Conservation (phyloP, 176 grass and related monocot species). For the Carex parvula region DNA sequence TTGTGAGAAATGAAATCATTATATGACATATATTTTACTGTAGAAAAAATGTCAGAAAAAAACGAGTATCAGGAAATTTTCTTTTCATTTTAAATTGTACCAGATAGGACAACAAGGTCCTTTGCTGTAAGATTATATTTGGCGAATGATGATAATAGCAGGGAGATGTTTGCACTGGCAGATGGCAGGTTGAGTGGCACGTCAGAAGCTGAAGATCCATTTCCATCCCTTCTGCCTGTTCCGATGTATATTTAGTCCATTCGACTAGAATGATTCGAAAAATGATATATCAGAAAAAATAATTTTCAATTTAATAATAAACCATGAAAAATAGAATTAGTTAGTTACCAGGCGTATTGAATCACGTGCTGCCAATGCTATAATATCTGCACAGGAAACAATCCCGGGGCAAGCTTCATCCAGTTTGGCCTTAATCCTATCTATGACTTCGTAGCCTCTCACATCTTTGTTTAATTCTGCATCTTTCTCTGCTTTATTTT, state of each 20-base stretch:
- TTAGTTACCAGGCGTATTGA: conserved; percentile 37
- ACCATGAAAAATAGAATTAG: background rate
- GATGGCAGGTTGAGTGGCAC: conserved; percentile 29
- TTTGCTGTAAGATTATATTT: conserved; percentile 57
- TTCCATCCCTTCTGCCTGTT: conserved; percentile 49
- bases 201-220: conserved; percentile 40
- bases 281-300: background rate
- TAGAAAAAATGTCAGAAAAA: too few species aligned
- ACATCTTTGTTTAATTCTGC: too few species aligned
- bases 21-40: too few species aligned
- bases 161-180: conserved; percentile 34
- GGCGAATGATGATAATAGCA: conserved; percentile 38
- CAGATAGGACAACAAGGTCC: too few species aligned
- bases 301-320: background rate
- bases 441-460: too few species aligned
- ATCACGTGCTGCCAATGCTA: conserved; percentile 69
- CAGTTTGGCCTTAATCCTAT: too few species aligned
- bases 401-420: too few species aligned
- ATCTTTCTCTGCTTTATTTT: too few species aligned
- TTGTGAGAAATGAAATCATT: too few species aligned
- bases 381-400: conserved; percentile 47
- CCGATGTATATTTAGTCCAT: conserved; percentile 42
- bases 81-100: too few species aligned
- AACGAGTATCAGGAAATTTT: too few species aligned
- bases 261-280: conserved; percentile 17